A percentile compares a stretch with the other conserved stretches of the same genome.
phyloP scores from a whole-genome alignment of 1,284 basidiomycete species.

The Moesziomyces sp. region DNA sequence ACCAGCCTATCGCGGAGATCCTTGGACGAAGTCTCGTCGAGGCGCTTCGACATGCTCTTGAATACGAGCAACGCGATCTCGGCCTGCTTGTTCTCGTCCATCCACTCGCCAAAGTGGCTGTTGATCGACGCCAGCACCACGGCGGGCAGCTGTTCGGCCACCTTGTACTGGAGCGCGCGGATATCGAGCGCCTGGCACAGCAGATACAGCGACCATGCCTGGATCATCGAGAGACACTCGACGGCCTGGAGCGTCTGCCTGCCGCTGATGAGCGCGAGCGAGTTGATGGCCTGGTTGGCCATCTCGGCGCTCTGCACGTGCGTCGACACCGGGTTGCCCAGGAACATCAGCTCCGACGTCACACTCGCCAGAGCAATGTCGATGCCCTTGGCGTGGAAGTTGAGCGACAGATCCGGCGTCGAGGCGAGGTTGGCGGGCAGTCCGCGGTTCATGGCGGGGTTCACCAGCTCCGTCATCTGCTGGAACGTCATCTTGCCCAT shows the following conservation, averaged over 20 bases:
- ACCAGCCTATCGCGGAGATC: slow-evolving; percentile 53
- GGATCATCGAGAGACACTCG: slow-evolving; percentile 57
- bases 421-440: slow-evolving; percentile 54
- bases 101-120: slow-evolving; percentile 58
- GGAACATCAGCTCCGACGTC: slow-evolving; percentile 77
- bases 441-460: slow-evolving; percentile 56
- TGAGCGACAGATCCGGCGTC: slow-evolving; percentile 66
- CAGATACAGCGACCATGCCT: slow-evolving; percentile 60
- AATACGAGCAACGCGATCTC: slow-evolving; percentile 44
- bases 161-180: slow-evolving; percentile 54
- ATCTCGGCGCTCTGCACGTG: slow-evolving; percentile 74
- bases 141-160: slow-evolving; percentile 39
- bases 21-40: slow-evolving; percentile 59
- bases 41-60: slow-evolving; percentile 48
- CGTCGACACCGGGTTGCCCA: slow-evolving; percentile 84
- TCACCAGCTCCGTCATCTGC: slow-evolving; percentile 82
- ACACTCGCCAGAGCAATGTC: slow-evolving; percentile 75
- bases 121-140: slow-evolving; percentile 39
- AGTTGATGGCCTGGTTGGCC: slow-evolving; percentile 59
- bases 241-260: slow-evolving; percentile 53
- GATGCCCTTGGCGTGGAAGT: slow-evolving; percentile 85
- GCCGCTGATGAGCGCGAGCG: slow-evolving; percentile 54
- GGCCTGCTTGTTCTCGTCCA: slow-evolving; percentile 45
- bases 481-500: slow-evolving; percentile 85
- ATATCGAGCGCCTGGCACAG: slow-evolving; percentile 63